Conservation (phyloP, 2,329 filamentous ascomycete genomes). For the Malbranchea zuffiana region DNA sequence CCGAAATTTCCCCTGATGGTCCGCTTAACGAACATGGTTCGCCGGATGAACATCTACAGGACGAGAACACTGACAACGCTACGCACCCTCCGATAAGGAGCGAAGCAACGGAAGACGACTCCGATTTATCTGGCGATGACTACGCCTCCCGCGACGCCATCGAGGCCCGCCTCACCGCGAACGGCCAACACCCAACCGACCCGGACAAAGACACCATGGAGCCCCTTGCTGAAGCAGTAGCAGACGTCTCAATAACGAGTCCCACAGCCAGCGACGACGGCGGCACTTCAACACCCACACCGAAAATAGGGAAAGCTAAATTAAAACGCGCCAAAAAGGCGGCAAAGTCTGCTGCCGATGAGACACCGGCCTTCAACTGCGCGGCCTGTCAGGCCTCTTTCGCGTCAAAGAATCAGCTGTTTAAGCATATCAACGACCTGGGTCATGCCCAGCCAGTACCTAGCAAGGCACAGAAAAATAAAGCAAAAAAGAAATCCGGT, state of each 20-base stretch:
- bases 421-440: slow-evolving; percentile 58
- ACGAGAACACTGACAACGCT: not conserved
- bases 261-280: not conserved
- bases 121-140: slow-evolving; percentile 19
- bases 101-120: slow-evolving; percentile 15
- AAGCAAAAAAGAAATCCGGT: slow-evolving; percentile 7
- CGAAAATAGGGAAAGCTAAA: slow-evolving; percentile 43
- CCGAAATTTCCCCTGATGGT: not conserved
- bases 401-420: slow-evolving; percentile 60
- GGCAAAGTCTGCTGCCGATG: slow-evolving; percentile 23
- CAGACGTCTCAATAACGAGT: slow-evolving; percentile 10
- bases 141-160: slow-evolving; percentile 36
- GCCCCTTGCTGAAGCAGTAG: slow-evolving; percentile 12
- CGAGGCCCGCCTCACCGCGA: slow-evolving; percentile 27
- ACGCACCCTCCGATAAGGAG: not conserved
- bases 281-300: slow-evolving; percentile 12
- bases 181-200: slow-evolving; percentile 10
- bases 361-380: slow-evolving; percentile 51
- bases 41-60: not conserved
- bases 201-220: slow-evolving; percentile 13
- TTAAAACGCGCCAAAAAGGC: slow-evolving; percentile 43
- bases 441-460: slow-evolving; percentile 49
- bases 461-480: slow-evolving; percentile 6
- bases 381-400: slow-evolving; percentile 69
- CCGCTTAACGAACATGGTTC: not conserved